A percentile compares a stretch with the other conserved stretches of the same genome.
These are phyloP conservation scores for Cercospora sojina DNA, from an alignment of 2,329 filamentous ascomycete genomes.

Conservation along the genomic window DNA sequence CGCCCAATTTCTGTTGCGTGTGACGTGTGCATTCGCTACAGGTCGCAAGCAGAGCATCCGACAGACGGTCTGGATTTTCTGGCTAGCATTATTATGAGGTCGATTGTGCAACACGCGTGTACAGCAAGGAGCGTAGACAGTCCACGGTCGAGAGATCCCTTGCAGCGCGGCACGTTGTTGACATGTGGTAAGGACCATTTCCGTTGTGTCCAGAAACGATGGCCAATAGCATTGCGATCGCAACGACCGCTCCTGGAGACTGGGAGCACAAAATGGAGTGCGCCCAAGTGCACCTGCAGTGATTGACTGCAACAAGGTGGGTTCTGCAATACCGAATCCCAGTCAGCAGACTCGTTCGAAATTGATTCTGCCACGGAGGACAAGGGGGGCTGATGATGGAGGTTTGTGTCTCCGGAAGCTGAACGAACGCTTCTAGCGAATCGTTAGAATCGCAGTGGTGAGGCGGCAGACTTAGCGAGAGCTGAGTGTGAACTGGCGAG, in stretches of 20 bases:
- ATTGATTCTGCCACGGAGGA: background rate
- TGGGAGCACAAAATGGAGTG: background rate
- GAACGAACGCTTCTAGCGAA: background rate
- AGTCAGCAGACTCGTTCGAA: background rate
- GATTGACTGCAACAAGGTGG: background rate
- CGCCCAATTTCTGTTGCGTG: background rate
- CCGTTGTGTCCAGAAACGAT: background rate
- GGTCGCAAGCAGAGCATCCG: background rate
- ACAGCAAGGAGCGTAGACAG: background rate
- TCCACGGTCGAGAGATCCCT: background rate
- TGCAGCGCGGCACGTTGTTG: slow-evolving; percentile 5
- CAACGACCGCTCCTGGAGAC: background rate
- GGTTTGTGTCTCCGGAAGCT: background rate
- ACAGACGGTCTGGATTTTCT: background rate
- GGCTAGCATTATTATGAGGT: background rate
- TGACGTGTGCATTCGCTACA: background rate
- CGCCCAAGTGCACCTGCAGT: background rate
- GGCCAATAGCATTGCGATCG: slow-evolving; percentile 1
- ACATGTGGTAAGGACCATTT: slow-evolving; percentile 4
- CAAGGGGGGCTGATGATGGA: background rate
- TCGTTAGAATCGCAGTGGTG: background rate
- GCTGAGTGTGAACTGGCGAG: background rate
- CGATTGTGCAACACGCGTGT: background rate
- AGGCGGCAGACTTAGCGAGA: background rate
- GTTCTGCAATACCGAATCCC: background rate